phyloP scores from a whole-genome alignment of 768 basidiomycete species.

The Russula earlei region DNA sequence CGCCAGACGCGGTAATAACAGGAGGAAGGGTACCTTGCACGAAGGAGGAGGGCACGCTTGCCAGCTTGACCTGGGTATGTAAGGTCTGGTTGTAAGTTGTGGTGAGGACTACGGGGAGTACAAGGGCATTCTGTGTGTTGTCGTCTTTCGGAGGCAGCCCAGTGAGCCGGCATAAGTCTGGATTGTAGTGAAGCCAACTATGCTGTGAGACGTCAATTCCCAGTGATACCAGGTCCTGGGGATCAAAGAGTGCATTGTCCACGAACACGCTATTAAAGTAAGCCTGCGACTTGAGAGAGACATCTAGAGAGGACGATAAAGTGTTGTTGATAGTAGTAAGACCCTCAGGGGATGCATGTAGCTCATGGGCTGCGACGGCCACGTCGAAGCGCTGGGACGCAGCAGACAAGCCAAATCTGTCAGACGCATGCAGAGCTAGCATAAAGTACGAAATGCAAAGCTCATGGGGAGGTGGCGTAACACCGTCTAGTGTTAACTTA shows the following conservation, averaged over 20 bases:
- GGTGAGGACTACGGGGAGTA: conserved; percentile 52
- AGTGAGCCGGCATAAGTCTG: conserved; percentile 42
- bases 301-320: conserved; percentile 39
- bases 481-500: conserved; percentile 69
- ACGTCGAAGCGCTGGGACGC: conserved; percentile 51
- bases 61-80: conserved; percentile 52
- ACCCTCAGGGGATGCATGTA: conserved; percentile 38
- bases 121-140: conserved; percentile 26
- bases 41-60: conserved; percentile 69
- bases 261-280: conserved; percentile 59
- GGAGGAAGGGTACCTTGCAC: conserved; percentile 45
- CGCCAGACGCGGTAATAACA: conserved; percentile 43
- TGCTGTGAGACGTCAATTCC: conserved; percentile 49
- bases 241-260: conserved; percentile 49
- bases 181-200: conserved; percentile 56
- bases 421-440: conserved; percentile 59
- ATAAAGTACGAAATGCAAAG: conserved; percentile 36
- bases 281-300: conserved; percentile 41
- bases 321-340: conserved; percentile 70
- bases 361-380: conserved; percentile 58
- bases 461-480: conserved; percentile 45
- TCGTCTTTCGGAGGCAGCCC: conserved; percentile 50
- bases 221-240: conserved; percentile 47
- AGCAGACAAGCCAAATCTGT: conserved; percentile 63
- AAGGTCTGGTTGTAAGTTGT: conserved; percentile 62